Evolutionary conservation across 495 filamentous ascomycete species (phyloP).

Genomic region (Penicillium paxilli): DNA sequence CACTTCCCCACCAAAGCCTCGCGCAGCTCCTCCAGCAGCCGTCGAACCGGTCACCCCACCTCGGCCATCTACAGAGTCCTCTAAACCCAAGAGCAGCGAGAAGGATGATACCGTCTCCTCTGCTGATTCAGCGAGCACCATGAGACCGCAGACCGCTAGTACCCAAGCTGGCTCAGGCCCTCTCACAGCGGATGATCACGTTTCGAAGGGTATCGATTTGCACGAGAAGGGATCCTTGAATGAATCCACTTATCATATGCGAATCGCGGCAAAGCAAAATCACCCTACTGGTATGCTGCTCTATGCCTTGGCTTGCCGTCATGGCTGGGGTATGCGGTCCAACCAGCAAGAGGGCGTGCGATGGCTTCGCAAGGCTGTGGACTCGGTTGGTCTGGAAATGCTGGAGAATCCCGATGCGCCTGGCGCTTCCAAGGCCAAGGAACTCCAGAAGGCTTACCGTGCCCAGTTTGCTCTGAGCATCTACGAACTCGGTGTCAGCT

Average conservation of each 20-base stretch:
- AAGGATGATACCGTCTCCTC: conserved; percentile 55
- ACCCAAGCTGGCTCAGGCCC: conserved; percentile 44
- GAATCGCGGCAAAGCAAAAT: conserved; percentile 80
- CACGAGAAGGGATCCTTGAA: conserved; percentile 84
- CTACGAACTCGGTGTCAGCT: conserved; percentile 94
- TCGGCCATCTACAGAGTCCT: conserved; percentile 48
- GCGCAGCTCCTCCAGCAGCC: conserved; percentile 8
- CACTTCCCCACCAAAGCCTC: conserved; percentile 6
- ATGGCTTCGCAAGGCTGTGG: conserved; percentile 88
- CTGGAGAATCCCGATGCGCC: conserved; percentile 69
- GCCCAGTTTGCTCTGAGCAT: conserved; percentile 93
- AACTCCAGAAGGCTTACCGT: conserved; percentile 72
- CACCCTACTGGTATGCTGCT: conserved; percentile 93
- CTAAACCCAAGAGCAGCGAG: conserved; percentile 37
- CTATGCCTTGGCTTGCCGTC: conserved; percentile 93
- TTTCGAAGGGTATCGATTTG: conserved; percentile 80
- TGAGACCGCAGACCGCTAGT: conserved; percentile 55
- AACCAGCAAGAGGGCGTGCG: conserved; percentile 85
- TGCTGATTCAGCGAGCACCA: conserved; percentile 65
- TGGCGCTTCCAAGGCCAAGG: conserved; percentile 62
- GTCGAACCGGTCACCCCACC: conserved; percentile 32
- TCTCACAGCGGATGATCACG: conserved; percentile 80
- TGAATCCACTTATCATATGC: conserved; percentile 93
- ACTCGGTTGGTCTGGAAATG: conserved; percentile 79
- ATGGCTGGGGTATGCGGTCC: conserved; percentile 95